phyloP scores from a whole-genome alignment of 2,329 filamentous ascomycete species.

The Madurella fahalii region DNA sequence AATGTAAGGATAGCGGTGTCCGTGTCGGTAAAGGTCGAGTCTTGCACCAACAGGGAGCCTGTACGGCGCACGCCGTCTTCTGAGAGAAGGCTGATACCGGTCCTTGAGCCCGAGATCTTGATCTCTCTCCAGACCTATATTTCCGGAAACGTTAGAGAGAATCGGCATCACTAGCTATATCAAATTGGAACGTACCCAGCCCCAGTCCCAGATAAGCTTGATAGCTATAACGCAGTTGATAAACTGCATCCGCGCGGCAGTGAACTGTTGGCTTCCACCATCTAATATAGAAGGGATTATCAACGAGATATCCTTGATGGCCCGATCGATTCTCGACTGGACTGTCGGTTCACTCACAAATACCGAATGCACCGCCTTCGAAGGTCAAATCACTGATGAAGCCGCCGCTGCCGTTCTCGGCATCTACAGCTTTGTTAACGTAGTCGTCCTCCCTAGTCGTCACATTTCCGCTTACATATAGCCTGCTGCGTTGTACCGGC shows the following conservation, averaged over 20 bases:
- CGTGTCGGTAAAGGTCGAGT: constrained; percentile 20
- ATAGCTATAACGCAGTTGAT: constrained; percentile 59
- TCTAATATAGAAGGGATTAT: no score
- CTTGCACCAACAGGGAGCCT: constrained; percentile 17
- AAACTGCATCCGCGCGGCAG: constrained; percentile 46
- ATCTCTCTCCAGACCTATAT: constrained; percentile 5
- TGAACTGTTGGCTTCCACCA: constrained; percentile 17
- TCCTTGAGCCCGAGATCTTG: background rate
- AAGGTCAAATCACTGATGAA: constrained; percentile 51
- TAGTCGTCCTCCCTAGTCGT: no score
- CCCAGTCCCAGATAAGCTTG: constrained; percentile 69
- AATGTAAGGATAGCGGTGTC: constrained; percentile 10
- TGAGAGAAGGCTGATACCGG: constrained; percentile 1
- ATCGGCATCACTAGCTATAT: no score
- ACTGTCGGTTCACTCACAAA: no score
- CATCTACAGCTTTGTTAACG: no score
- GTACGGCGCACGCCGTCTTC: background rate
- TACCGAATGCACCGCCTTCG: constrained; percentile 53
- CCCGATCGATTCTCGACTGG: no score
- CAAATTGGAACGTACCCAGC: no score
- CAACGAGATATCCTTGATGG: no score
- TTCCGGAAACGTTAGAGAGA: no score
- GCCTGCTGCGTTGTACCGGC: constrained; percentile 37
- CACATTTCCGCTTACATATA: no score
- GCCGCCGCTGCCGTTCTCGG: constrained; percentile 56